Percentiles rank a stretch among this genome's conserved stretches.
Conservation (phyloP, 768 basidiomycete species). For the Xerocomellus amylosporus region DNA sequence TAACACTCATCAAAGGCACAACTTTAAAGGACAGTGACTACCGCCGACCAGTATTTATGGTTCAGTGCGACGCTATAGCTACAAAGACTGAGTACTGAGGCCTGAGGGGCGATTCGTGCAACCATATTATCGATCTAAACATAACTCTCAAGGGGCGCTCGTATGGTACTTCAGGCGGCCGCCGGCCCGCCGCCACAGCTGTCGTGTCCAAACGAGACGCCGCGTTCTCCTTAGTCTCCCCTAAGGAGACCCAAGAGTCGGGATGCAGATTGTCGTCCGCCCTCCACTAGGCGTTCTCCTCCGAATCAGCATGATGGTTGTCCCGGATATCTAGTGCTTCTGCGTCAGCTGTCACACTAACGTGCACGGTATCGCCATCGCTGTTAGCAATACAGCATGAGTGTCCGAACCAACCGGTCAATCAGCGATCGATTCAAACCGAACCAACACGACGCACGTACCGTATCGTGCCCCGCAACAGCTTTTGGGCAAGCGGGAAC, state of each 20-base stretch:
- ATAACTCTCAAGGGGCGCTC: background rate
- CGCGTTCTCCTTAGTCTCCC: conserved; percentile 1
- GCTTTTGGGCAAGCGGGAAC: conserved; percentile 77
- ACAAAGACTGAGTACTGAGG: background rate
- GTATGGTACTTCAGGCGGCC: background rate
- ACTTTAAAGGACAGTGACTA: too few relatives aligned
- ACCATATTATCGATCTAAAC: background rate
- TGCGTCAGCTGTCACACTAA: conserved; percentile 46
- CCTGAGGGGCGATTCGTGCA: background rate
- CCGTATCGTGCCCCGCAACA: conserved; percentile 79
- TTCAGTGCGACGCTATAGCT: background rate
- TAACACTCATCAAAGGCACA: too few relatives aligned
- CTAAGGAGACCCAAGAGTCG: too few relatives aligned
- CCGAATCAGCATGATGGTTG: conserved; percentile 54
- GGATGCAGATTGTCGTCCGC: too few relatives aligned
- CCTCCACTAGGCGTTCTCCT: conserved; percentile 1
- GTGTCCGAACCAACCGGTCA: background rate
- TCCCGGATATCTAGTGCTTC: conserved; percentile 54
- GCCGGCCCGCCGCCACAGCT: background rate
- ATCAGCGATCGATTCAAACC: background rate
- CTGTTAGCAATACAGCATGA: conserved; percentile 23
- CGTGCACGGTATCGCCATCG: conserved; percentile 62
- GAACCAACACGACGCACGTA: conserved; percentile 27
- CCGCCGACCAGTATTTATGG: too few relatives aligned
- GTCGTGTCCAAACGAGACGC: background rate